These are phyloP conservation scores for Ophiostoma angusticollis DNA, from an alignment of 2,329 filamentous ascomycete species.

Conservation along the genomic window DNA sequence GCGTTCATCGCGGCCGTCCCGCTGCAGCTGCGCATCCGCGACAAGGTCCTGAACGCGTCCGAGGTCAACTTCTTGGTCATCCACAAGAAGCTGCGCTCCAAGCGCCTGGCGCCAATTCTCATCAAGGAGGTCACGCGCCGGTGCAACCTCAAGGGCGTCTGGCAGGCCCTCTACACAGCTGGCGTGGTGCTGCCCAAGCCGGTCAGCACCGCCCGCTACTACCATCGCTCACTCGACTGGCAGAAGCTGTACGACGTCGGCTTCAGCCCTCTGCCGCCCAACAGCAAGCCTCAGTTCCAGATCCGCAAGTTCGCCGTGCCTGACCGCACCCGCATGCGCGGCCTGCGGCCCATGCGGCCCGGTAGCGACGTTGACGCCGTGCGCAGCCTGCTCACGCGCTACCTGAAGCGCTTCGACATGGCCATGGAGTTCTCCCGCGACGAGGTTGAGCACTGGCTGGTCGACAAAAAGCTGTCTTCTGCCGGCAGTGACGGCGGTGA, in stretches of 20 bases:
- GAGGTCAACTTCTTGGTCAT: conserved; percentile 98
- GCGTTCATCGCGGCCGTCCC: conserved; percentile 95
- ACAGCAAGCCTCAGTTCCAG: conserved; percentile 76
- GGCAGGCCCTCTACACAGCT: conserved; percentile 92
- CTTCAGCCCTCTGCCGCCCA: conserved; percentile 76
- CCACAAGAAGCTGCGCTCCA: conserved; percentile 92
- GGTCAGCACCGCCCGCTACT: conserved; percentile 88
- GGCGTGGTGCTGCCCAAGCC: conserved; percentile 85
- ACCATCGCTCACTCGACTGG: conserved; percentile 89
- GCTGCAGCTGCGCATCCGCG: conserved; percentile 65
- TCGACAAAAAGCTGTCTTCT: conserved; percentile 49
- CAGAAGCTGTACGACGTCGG: conserved; percentile 88
- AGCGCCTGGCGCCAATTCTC: conserved; percentile 81
- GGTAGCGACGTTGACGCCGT: conserved; percentile 72
- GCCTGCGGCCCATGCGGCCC: conserved; percentile 66
- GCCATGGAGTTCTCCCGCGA: conserved; percentile 67
- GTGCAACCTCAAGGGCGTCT: conserved; percentile 76
- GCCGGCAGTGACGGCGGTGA: conserved; percentile 20
- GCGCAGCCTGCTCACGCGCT: conserved; percentile 59
- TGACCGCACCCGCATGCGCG: conserved; percentile 55
- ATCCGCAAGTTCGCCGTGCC: conserved; percentile 77
- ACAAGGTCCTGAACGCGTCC: conserved; percentile 61
- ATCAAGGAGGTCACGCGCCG: conserved; percentile 96
- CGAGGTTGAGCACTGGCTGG: conserved; percentile 79
- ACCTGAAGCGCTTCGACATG: conserved; percentile 70